Evolutionary conservation across 2,329 filamentous ascomycete species (phyloP).

Genomic region (Diaporthe ilicicola): DNA sequence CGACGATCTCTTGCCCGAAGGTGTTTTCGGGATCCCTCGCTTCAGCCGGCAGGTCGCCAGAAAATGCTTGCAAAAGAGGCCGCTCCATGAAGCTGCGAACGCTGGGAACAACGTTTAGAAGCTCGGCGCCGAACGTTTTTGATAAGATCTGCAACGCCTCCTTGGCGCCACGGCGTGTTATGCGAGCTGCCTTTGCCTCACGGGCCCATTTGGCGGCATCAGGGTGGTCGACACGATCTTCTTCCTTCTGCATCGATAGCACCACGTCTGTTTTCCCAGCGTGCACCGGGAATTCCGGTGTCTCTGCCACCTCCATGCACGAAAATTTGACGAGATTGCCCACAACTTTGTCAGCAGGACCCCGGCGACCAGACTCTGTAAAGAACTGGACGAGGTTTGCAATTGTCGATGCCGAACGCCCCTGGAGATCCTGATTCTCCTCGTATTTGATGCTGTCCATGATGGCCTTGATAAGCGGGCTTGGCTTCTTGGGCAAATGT

Average conservation of each 20-base stretch:
- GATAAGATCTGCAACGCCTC: constrained; percentile 91
- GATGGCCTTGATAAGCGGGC: constrained; percentile 90
- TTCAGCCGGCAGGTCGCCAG: constrained; percentile 73
- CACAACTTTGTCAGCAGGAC: constrained; percentile 94
- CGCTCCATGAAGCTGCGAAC: constrained; percentile 82
- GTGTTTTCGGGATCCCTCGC: constrained; percentile 77
- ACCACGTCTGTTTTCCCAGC: constrained; percentile 81
- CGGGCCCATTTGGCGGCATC: constrained; percentile 90
- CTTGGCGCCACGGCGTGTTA: constrained; percentile 92
- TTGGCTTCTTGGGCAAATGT: constrained; percentile 90
- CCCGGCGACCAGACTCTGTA: constrained; percentile 79
- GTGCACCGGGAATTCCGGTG: constrained; percentile 91
- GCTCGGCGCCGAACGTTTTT: constrained; percentile 75
- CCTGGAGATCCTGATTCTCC: constrained; percentile 88
- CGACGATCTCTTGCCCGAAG: constrained; percentile 91
- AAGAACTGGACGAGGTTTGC: constrained; percentile 88
- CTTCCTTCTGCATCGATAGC: constrained; percentile 94
- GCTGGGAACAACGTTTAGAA: constrained; percentile 87
- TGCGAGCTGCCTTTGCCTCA: constrained; percentile 87
- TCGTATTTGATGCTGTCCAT: constrained; percentile 99
- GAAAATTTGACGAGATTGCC: constrained; percentile 97
- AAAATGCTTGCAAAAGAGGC: constrained; percentile 79
- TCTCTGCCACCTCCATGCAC: constrained; percentile 97
- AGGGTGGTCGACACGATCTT: constrained; percentile 91
- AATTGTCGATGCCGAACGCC: constrained; percentile 84